phyloP scores from a whole-genome alignment of 2,329 filamentous ascomycete genomes.

The Colletotrichum costaricense region DNA sequence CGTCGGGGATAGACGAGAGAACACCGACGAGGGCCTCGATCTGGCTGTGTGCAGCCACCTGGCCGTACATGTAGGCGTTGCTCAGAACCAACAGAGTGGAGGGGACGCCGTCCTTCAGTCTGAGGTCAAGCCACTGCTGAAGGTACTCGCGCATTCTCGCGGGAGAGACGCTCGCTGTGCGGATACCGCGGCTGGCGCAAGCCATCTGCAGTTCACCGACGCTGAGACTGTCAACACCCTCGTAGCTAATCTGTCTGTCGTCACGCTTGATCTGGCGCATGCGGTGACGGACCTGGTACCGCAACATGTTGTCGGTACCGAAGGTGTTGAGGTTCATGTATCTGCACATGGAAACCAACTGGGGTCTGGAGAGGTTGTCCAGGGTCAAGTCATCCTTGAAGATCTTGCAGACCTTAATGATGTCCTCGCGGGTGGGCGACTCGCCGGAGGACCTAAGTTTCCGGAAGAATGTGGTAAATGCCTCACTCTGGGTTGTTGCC shows the following conservation, averaged over 20 bases:
- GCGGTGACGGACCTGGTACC: constrained; percentile 95
- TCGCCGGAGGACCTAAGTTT: constrained; percentile 95
- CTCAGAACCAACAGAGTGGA: constrained; percentile 95
- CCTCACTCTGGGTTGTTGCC: constrained; percentile 88
- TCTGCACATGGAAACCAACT: constrained; percentile 96
- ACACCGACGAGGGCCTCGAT: constrained; percentile 94
- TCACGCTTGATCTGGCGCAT: constrained; percentile 99
- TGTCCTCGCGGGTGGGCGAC: constrained; percentile 86
- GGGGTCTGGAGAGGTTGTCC: constrained; percentile 95
- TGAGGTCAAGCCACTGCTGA: constrained; percentile 92
- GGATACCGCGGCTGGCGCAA: constrained; percentile 90
- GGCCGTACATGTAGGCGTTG: constrained; percentile 97
- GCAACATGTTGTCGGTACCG: constrained; percentile 96
- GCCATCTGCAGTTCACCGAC: constrained; percentile 93
- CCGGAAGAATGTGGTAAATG: constrained; percentile 97
- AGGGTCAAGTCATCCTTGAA: constrained; percentile 98
- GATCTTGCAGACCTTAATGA: constrained; percentile 98
- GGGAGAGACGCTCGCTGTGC: constrained; percentile 91
- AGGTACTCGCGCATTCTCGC: constrained; percentile 89
- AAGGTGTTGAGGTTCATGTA: constrained; percentile 99
- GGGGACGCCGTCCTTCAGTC: constrained; percentile 93
- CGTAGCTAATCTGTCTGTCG: constrained; percentile 91
- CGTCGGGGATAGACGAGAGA: constrained; percentile 93
- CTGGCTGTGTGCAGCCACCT: constrained; percentile 89
- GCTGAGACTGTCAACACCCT: constrained; percentile 93